Base-by-base conservation (phyloP, 2,329 filamentous ascomycete species). In the Penicillium decumbens region DNA sequence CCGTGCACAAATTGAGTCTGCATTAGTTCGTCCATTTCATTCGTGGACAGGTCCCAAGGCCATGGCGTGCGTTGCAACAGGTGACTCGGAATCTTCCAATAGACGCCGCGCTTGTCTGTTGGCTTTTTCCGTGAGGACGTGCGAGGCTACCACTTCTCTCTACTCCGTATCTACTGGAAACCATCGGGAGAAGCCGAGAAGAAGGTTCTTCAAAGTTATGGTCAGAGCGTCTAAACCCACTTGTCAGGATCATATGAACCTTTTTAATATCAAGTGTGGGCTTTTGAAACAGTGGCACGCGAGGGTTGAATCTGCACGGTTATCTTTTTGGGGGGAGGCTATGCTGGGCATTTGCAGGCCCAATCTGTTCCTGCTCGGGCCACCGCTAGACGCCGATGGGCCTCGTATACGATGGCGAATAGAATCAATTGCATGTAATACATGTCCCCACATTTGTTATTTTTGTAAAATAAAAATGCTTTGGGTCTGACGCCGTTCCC, bases 51-150 rank as follows among this genome's bases (percentile, higher is more conserved):
- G 47, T 41, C 49, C 59, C 56, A 50, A 46, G 46, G 45, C 56
- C 54, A 57, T 49, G 59, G 57, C 57, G 45, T 43, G 51, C 49
- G 50, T 55, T 43, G 52, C 50, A 57, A 55, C 59, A 56, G 50
- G 46, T 60, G 59, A 60, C 57, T 51, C 15, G 49, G 48, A 45
- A 41, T 59, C 54, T 51, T 52, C 59, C 57, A 61, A 60, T 61
- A 58, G 57, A 60, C 54, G 56, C 54, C 27, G 52, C 47, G 56
- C 59, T 51, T 59, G 55, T 51, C 47, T 60, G 59, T 61, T 61
- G 58, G 58, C 55, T 60, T 56, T 56, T 18, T 2, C 15, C 15
- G 15, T 18, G 6, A 40, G 20, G 37, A 25, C 37, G 20, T 27
- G 10, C 20, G 6, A 27, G 20, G n/a, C 12, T 15, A 15, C 37